Conservation (phyloP, 345 rosid genomes). For the Hibiscus mutabilis region DNA sequence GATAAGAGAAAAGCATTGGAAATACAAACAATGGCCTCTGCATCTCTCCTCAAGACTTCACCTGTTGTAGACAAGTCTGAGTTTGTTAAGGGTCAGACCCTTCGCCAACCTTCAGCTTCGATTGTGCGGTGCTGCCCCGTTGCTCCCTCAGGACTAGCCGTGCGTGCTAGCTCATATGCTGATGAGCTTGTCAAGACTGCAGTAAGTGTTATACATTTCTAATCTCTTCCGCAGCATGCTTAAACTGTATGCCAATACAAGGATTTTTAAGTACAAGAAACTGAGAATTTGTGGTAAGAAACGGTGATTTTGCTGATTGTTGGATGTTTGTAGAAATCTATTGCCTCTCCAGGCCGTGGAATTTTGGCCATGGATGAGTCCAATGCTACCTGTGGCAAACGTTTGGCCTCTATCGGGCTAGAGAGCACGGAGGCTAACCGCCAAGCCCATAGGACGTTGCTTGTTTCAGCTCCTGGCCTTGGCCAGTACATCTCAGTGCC, state of each 20-base stretch:
- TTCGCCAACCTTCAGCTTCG: conserved; percentile 54
- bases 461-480: conserved; percentile 26
- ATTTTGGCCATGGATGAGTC: conserved; percentile 39
- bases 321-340: conserved; percentile 22
- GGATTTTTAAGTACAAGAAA: too few relatives aligned
- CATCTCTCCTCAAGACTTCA: conserved; percentile 82
- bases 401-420: conserved; percentile 34
- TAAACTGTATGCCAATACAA: neutral
- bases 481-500: conserved; percentile 32
- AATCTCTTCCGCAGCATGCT: neutral
- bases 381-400: conserved; percentile 35
- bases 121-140: conserved; percentile 37
- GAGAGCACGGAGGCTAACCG: conserved; percentile 39
- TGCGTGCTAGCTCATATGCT: conserved; percentile 74
- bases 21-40: conserved; percentile 58
- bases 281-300: neutral
- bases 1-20: neutral
- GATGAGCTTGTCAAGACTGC: conserved; percentile 98
- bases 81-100: conserved; percentile 64
- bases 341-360: conserved; percentile 43
- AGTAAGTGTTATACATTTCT: conserved; percentile 33
- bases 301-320: neutral
- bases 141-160: conserved; percentile 33
- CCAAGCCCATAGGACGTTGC: conserved; percentile 33
- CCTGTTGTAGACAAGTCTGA: conserved; percentile 81